Percentiles rank a stretch among this genome's conserved stretches.
These are phyloP conservation scores for Gynochthodes officinalis DNA, from an alignment of 257 asterid species.

Conservation along the genomic window DNA sequence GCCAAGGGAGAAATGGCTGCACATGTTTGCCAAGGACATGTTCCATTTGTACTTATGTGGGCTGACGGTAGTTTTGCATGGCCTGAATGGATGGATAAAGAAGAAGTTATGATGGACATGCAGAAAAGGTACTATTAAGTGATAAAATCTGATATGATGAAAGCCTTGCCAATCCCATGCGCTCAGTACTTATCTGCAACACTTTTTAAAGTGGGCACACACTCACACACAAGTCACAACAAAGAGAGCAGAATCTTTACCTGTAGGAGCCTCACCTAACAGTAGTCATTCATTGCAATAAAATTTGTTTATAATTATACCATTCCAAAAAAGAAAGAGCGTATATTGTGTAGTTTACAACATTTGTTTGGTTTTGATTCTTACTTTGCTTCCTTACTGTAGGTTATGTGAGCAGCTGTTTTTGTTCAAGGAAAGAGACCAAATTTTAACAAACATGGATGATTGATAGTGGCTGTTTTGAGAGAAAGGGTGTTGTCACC, in stretches of 20 bases:
- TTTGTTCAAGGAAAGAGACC: conserved; percentile 14
- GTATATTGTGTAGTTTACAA: background rate
- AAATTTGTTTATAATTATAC: no score
- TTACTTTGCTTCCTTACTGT: conserved; percentile 5
- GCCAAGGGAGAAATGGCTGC: background rate
- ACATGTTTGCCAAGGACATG: conserved; percentile 18
- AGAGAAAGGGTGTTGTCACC: conserved; percentile 26
- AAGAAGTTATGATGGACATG: conserved; percentile 19
- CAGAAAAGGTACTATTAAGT: conserved; percentile 2
- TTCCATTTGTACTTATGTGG: conserved; percentile 20
- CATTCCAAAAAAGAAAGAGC: no score
- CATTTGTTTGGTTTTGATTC: conserved; percentile 13
- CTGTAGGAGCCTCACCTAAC: no score
- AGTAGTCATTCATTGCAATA: no score
- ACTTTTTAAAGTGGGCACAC: conserved; percentile 22
- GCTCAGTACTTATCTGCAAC: conserved; percentile 11
- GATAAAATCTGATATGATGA: conserved; percentile 6
- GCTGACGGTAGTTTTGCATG: conserved; percentile 13
- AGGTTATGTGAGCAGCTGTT: background rate
- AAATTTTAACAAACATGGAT: conserved; percentile 31
- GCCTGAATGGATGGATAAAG: conserved; percentile 7
- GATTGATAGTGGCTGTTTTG: conserved; percentile 29
- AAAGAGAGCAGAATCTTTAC: conserved; percentile 18
- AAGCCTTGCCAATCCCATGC: conserved; percentile 12
- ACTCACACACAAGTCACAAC: conserved; percentile 8